These are phyloP conservation scores for Schoenoplectus tabernaemontani DNA, from an alignment of 202 grass and related monocot species.

Conservation along the genomic window DNA sequence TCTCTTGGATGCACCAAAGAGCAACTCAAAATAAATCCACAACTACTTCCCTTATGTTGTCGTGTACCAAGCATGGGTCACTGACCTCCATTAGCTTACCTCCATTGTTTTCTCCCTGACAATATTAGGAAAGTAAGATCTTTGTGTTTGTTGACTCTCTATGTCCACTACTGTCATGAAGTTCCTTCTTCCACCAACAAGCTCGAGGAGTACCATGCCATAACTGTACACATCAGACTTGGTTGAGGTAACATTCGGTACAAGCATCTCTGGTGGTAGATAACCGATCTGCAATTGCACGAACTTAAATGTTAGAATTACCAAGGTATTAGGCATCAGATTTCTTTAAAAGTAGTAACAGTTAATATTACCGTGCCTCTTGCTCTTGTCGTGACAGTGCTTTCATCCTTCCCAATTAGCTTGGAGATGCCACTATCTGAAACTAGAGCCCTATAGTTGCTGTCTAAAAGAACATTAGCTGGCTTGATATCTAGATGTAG, in stretches of 20 bases:
- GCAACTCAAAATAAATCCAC: constrained; percentile 25
- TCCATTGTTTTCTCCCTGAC: constrained; percentile 29
- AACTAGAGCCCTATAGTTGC: constrained; percentile 31
- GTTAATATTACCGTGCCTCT: constrained; percentile 25
- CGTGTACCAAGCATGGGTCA: constrained; percentile 20
- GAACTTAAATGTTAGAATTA: neutral
- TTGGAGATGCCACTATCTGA: constrained; percentile 55
- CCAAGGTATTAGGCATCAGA: neutral
- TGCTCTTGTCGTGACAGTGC: constrained; percentile 32
- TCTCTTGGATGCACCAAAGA: constrained; percentile 51
- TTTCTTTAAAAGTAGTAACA: neutral
- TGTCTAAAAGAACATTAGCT: constrained; percentile 52
- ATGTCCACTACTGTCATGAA: constrained; percentile 4
- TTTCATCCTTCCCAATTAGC: constrained; percentile 40
- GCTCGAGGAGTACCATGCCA: constrained; percentile 51
- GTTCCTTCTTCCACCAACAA: constrained; percentile 40
- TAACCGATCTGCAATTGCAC: constrained; percentile 22
- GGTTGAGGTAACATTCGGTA: constrained; percentile 28
- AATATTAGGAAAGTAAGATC: constrained; percentile 31
- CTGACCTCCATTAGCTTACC: constrained; percentile 33
- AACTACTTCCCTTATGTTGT: constrained; percentile 27
- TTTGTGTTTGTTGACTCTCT: neutral
- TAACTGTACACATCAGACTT: constrained; percentile 67
- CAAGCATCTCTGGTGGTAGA: constrained; percentile 45
- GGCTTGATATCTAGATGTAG: constrained; percentile 70